Evolutionary conservation across 352 stramenopile genomes (phyloP), one percentile per base, ranked within the genome.

Genomic region (Phytopythium ostracodes): DNA sequence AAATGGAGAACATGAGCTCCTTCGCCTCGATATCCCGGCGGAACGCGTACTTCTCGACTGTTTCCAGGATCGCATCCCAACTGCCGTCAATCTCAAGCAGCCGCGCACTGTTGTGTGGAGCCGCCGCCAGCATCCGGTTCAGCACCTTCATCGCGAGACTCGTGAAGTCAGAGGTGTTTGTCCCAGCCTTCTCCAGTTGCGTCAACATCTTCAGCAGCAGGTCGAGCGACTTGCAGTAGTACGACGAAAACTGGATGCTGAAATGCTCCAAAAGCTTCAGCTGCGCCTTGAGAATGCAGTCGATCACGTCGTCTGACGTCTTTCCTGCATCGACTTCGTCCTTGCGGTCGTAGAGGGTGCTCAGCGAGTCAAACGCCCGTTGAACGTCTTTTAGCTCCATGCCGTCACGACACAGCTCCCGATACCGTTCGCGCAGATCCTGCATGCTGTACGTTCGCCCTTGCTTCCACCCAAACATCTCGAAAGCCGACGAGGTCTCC

Each of bases 171-270:
- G 10, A 17, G 11, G 6, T 27, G 31, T 22, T 71, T 7, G 63
- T 63, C 10, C 68, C 59, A 43, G 44, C 33, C 20, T 27, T 42
- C 11, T 54, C 22, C 31, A 43, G 25, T 9, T 59, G 25, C 17
- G n/a, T 55, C 31, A 81, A 64, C 40, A 66, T 49, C 7, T 63
- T 66, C 12, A 91, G 43, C 2, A 93, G 59, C 18, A 93, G 60
- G 33, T 84, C 77, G 29, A 93, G 72, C 10, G 77, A 84, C 35
- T 80, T 81, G 15, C 72, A 90, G 59, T 93, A 76, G 60, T 75
- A 93, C 14, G 80, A 91, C 55, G 87, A 89, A 59, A 93, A 91
- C 60, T 93, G 80, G 62, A 85, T 84, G 40, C 71, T 80, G 38
- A 89, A 93, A 49, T 89, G 87, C 33, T 88, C 70, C 46, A 93